Percentiles rank a stretch among this genome's conserved stretches.
Conservation (phyloP, 2,329 filamentous ascomycete genomes). For the Fusarium euwallaceae region DNA sequence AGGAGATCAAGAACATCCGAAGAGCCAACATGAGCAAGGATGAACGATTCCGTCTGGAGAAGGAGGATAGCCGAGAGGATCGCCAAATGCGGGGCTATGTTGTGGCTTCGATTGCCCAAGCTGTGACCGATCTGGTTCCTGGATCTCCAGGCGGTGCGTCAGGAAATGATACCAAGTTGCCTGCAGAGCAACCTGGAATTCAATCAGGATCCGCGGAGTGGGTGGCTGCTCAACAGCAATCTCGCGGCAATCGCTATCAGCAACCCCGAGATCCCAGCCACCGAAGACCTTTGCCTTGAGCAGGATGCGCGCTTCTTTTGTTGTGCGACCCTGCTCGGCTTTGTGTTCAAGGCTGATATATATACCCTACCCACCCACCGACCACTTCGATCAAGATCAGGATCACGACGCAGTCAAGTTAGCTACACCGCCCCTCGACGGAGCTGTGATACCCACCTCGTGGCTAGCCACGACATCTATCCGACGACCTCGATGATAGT, state of each 20-base stretch:
- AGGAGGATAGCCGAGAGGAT: constrained; percentile 83
- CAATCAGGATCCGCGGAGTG: constrained; percentile 66
- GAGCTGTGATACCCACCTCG: constrained; percentile 21
- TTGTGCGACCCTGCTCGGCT: constrained; percentile 29
- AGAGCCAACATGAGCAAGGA: constrained; percentile 88
- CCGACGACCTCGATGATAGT: constrained; percentile 45
- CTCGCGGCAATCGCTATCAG: constrained; percentile 56
- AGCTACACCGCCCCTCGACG: constrained; percentile 3
- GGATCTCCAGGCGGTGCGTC: constrained; percentile 51
- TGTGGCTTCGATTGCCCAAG: constrained; percentile 78
- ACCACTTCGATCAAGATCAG: constrained; percentile 13
- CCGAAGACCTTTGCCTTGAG: constrained; percentile 53
- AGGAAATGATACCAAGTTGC: constrained; percentile 70
- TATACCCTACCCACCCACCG: constrained; percentile 2
- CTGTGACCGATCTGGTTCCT: constrained; percentile 77
- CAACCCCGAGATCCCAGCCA: constrained; percentile 62
- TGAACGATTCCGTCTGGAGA: constrained; percentile 83
- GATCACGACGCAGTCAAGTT: constrained; percentile 1
- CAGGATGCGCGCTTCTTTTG: constrained; percentile 28
- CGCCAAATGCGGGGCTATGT: constrained; percentile 81
- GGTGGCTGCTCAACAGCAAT: constrained; percentile 62
- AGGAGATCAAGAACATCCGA: constrained; percentile 89
- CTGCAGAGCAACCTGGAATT: constrained; percentile 69
- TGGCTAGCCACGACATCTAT: constrained; percentile 34
- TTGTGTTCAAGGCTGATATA: constrained; percentile 13